Evolutionary conservation across 2,329 filamentous ascomycete species (phyloP).

Genomic region (Sporothrix pallida): DNA sequence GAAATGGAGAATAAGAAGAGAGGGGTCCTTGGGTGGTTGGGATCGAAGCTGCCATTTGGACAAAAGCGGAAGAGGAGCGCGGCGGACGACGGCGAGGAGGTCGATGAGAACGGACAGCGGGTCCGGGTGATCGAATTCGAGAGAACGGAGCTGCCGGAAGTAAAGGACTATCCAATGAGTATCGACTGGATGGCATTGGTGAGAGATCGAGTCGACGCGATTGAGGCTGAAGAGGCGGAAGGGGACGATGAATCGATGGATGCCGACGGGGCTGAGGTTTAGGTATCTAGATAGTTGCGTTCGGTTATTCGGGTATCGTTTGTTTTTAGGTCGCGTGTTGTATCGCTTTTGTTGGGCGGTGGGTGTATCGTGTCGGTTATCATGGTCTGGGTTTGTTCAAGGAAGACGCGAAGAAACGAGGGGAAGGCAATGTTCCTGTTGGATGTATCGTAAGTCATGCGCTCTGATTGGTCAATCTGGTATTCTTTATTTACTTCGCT

Average conservation of each 20-base stretch:
- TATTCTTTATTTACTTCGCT: constrained; percentile 21
- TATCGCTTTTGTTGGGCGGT: neutral
- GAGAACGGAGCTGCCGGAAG: constrained; percentile 29
- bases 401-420: neutral
- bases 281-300: neutral
- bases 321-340: neutral
- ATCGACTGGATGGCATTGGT: constrained; percentile 21
- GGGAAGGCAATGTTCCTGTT: neutral
- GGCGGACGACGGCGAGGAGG: neutral
- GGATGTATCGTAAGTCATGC: too few relatives aligned
- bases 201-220: neutral
- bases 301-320: neutral
- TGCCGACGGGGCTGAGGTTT: neutral
- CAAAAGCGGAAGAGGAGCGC: constrained; percentile 19
- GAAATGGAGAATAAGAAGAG: neutral
- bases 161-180: constrained; percentile 26
- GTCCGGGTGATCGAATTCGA: constrained; percentile 8
- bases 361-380: neutral
- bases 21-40: constrained; percentile 17
- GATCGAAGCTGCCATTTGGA: constrained; percentile 20
- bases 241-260: neutral
- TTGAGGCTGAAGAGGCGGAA: neutral
- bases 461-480: neutral
- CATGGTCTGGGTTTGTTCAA: too few relatives aligned
- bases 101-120: neutral